These are phyloP conservation scores for Cutaneotrichosporon sp. DNA, from an alignment of 1,284 basidiomycete genomes.

Conservation along the genomic window DNA sequence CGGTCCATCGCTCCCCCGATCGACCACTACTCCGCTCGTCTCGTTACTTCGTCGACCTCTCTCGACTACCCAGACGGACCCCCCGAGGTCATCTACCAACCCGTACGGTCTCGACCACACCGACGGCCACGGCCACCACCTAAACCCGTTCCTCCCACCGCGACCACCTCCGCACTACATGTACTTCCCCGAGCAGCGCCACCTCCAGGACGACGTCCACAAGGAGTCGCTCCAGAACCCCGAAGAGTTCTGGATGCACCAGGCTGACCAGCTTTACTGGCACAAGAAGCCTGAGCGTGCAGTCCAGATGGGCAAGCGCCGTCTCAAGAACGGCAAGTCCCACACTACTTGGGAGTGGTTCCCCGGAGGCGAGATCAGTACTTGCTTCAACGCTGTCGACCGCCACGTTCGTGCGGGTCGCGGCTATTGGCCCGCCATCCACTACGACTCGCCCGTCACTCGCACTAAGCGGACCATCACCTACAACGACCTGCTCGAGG, in stretches of 20 bases:
- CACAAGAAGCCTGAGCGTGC: constrained; percentile 18
- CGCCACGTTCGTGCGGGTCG: constrained; percentile 19
- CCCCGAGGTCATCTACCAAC: background rate
- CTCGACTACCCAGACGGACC: too few species aligned
- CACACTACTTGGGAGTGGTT: constrained; percentile 24
- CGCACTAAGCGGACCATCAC: constrained; percentile 52
- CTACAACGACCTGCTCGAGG: constrained; percentile 75
- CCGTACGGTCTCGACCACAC: background rate
- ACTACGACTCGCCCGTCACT: constrained; percentile 23
- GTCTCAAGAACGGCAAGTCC: constrained; percentile 7
- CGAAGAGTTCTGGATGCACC: constrained; percentile 19
- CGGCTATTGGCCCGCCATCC: constrained; percentile 18
- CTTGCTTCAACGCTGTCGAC: constrained; percentile 22
- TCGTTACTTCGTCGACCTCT: background rate
- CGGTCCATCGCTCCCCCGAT: background rate
- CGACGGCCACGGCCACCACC: background rate
- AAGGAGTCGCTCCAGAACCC: constrained; percentile 16
- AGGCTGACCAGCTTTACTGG: constrained; percentile 22
- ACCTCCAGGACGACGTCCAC: constrained; percentile 21
- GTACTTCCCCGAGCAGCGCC: constrained; percentile 2
- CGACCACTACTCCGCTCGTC: background rate
- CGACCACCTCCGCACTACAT: background rate
- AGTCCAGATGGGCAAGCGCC: constrained; percentile 5
- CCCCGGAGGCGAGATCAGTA: constrained; percentile 22
- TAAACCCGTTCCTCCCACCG: background rate